A percentile compares a stretch with the other conserved stretches of the same genome.
Evolutionary conservation across 2,329 filamentous ascomycete genomes (phyloP).

Genomic region (Tricladium varicosporioides): DNA sequence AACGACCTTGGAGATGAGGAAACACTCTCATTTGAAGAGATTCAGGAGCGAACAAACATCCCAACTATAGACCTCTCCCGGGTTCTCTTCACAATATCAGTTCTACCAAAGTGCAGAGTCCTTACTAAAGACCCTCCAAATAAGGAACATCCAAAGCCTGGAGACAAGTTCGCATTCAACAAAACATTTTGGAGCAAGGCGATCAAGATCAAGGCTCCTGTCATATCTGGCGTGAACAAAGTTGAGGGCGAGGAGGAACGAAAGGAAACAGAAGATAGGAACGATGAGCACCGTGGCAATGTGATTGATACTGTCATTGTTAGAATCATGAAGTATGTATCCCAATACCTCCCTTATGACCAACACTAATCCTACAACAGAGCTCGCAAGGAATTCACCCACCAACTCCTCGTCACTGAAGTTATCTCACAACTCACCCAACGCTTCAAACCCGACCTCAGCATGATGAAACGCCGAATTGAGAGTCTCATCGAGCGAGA

Average conservation of each 20-base stretch:
- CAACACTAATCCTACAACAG: conserved; percentile 46
- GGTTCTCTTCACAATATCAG: conserved; percentile 76
- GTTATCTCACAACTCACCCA: conserved; percentile 66
- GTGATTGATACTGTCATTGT: conserved; percentile 76
- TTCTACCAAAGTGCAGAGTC: conserved; percentile 79
- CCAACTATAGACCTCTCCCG: conserved; percentile 70
- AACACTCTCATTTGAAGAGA: conserved; percentile 66
- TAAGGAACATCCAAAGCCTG: conserved; percentile 68
- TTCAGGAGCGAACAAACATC: conserved; percentile 79
- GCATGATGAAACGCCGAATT: conserved; percentile 78
- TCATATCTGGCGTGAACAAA: conserved; percentile 76
- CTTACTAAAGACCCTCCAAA: conserved; percentile 76
- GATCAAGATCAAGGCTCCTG: conserved; percentile 84
- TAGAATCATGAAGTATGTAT: conserved; percentile 75
- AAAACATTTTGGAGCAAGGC: conserved; percentile 76
- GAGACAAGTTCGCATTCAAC: conserved; percentile 82
- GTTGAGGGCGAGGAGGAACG: conserved; percentile 73
- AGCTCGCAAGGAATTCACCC: conserved; percentile 69
- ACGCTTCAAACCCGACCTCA: conserved; percentile 74
- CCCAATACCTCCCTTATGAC: conserved; percentile 2
- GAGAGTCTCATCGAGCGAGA: conserved; percentile 75
- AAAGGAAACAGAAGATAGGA: conserved; percentile 72
- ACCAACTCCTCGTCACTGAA: conserved; percentile 68
- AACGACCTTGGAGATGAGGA: conserved; percentile 65
- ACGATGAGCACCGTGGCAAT: conserved; percentile 67